phyloP scores from a whole-genome alignment of 257 asterid species.

The Solanum lignicaule region DNA sequence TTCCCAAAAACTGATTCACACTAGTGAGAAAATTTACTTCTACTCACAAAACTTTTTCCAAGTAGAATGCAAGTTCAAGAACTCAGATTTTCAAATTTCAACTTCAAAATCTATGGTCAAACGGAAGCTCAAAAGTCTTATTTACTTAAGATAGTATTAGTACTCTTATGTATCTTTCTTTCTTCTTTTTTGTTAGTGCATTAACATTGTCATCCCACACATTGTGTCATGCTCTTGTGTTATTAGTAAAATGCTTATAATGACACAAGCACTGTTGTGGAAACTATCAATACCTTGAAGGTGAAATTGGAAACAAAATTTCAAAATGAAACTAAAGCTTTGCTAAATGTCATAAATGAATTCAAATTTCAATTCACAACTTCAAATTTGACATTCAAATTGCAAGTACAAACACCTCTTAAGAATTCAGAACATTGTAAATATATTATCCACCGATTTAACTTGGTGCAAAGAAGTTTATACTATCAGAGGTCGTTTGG shows the following conservation, averaged over 20 bases:
- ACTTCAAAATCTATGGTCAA: not conserved
- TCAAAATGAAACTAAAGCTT: not conserved
- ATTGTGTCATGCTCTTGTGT: not conserved
- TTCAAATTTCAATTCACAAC: too few relatives aligned
- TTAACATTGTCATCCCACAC: not conserved
- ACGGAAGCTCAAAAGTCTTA: not conserved
- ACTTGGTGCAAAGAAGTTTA: not conserved
- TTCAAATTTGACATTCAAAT: too few relatives aligned
- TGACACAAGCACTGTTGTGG: too few relatives aligned
- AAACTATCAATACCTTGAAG: not conserved
- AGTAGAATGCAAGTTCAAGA: not conserved
- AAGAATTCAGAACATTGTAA: not conserved
- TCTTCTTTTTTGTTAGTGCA: not conserved
- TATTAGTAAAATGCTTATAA: too few relatives aligned
- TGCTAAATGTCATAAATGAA: too few relatives aligned
- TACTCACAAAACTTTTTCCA: not conserved
- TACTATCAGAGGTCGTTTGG: too few relatives aligned
- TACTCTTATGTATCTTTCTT: not conserved
- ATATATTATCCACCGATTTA: not conserved
- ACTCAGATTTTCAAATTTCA: not conserved
- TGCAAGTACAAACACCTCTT: too few relatives aligned
- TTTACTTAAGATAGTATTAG: not conserved
- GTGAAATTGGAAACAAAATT: not conserved
- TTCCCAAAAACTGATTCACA: not conserved
- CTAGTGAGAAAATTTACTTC: not conserved